These are phyloP conservation scores for Thermothielavioides terrestris DNA, from an alignment of 495 filamentous ascomycete species.

Conservation along the genomic window DNA sequence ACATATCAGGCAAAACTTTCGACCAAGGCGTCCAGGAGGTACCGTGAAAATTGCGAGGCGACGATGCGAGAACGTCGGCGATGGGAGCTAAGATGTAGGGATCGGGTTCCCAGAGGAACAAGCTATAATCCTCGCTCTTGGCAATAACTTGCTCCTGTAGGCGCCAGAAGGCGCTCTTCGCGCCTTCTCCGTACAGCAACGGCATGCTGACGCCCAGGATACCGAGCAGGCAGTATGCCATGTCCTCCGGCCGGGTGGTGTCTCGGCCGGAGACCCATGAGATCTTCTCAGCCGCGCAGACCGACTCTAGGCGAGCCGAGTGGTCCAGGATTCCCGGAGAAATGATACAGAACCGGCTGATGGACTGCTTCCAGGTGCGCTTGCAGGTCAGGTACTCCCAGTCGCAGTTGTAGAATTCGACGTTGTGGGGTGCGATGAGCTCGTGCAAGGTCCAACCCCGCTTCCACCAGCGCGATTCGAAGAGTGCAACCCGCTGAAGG, in stretches of 20 bases:
- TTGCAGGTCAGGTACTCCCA: slow-evolving; percentile 12
- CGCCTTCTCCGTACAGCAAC: slow-evolving; percentile 14
- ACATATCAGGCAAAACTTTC: no score
- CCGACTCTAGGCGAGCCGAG: background rate
- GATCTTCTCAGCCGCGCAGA: slow-evolving; percentile 7
- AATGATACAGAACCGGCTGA: slow-evolving; percentile 10
- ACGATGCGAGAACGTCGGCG: background rate
- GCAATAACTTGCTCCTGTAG: background rate
- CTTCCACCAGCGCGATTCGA: slow-evolving; percentile 28
- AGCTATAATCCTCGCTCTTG: background rate
- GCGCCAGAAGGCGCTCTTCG: slow-evolving; percentile 1
- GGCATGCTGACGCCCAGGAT: slow-evolving; percentile 14
- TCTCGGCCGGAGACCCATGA: slow-evolving; percentile 13
- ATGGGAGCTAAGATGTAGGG: background rate
- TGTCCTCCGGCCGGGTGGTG: slow-evolving; percentile 15
- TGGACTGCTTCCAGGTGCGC: slow-evolving; percentile 2
- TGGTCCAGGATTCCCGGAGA: background rate
- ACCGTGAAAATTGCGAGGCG: background rate
- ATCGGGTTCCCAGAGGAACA: background rate
- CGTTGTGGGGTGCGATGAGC: slow-evolving; percentile 17
- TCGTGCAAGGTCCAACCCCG: no score
- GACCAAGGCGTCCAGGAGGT: background rate
- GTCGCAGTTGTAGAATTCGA: slow-evolving; percentile 14
- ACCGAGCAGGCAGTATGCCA: slow-evolving; percentile 16
- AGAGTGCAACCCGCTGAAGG: no score